phyloP scores from a whole-genome alignment of 2,329 filamentous ascomycete species.

The Neonectria magnoliae region DNA sequence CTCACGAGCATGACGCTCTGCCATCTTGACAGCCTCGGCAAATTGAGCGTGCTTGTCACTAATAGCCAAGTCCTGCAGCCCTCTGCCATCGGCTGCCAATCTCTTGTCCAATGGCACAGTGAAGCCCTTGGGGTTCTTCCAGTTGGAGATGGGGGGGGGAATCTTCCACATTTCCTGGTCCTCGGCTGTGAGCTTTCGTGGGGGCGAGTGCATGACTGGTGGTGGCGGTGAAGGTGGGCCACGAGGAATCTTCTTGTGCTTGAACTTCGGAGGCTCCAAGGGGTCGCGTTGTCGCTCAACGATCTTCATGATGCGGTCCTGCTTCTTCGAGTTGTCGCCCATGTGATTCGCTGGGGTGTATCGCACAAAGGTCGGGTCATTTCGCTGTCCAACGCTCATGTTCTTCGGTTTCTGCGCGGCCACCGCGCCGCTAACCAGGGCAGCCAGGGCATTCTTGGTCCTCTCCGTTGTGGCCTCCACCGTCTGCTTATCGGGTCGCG shows the following conservation, averaged over 20 bases:
- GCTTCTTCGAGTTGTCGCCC: slow-evolving; percentile 86
- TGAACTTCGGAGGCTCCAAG: slow-evolving; percentile 97
- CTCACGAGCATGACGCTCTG: slow-evolving; percentile 92
- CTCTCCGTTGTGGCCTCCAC: slow-evolving; percentile 85
- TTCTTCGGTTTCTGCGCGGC: slow-evolving; percentile 97
- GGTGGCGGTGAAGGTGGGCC: slow-evolving; percentile 93
- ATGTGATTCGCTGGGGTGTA: slow-evolving; percentile 98
- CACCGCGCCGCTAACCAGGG: slow-evolving; percentile 84
- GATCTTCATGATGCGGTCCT: slow-evolving; percentile 98
- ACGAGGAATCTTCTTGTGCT: slow-evolving; percentile 97
- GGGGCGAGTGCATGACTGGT: slow-evolving; percentile 93
- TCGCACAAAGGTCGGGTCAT: slow-evolving; percentile 91
- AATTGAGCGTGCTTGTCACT: slow-evolving; percentile 99
- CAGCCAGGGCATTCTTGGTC: slow-evolving; percentile 86
- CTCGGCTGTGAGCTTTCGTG: slow-evolving; percentile 92
- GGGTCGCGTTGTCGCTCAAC: slow-evolving; percentile 93
- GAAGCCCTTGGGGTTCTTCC: slow-evolving; percentile 99
- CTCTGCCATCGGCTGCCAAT: slow-evolving; percentile 90
- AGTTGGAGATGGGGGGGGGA: slow-evolving; percentile 89
- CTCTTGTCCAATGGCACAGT: slow-evolving; percentile 96
- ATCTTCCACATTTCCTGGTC: slow-evolving; percentile 98
- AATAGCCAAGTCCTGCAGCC: slow-evolving; percentile 92
- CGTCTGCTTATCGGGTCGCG: slow-evolving; percentile 84
- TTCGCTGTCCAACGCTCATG: slow-evolving; percentile 80
- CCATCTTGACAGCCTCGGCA: slow-evolving; percentile 91